phyloP scores from a whole-genome alignment of 805 yeast species.

The Clavispora fructus region DNA sequence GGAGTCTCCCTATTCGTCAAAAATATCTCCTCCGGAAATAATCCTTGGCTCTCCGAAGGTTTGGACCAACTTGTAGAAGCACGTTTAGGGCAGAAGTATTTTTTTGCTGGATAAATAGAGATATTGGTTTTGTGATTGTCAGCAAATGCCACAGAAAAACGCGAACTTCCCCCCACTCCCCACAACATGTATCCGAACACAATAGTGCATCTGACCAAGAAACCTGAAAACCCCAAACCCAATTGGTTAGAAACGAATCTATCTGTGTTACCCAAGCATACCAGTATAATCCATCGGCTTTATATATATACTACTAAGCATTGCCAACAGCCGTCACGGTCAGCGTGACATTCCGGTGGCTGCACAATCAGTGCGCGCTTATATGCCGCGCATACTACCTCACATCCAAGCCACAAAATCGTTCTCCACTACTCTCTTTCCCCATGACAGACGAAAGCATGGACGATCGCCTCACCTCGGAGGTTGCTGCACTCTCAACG shows the following conservation, averaged over 20 bases:
- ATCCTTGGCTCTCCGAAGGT: too few relatives aligned
- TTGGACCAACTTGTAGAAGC: neutral
- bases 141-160: neutral
- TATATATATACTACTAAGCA: too few relatives aligned
- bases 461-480: conserved; percentile 43
- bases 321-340: too few relatives aligned
- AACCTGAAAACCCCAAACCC: neutral
- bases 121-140: neutral
- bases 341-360: neutral
- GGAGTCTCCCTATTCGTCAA: neutral
- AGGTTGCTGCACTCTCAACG: conserved; percentile 54
- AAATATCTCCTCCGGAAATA: neutral
- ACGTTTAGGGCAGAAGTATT: neutral
- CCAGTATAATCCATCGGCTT: too few relatives aligned
- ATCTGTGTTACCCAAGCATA: neutral
- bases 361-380: neutral
- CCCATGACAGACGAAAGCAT: conserved; percentile 17
- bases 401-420: neutral
- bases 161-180: neutral
- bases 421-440: neutral
- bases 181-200: too few relatives aligned
- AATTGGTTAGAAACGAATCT: neutral
- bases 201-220: too few relatives aligned
- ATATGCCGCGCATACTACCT: neutral
- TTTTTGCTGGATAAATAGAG: neutral